phyloP scores from a whole-genome alignment of 2,329 filamentous ascomycete species.

The Fusarium sp. region DNA sequence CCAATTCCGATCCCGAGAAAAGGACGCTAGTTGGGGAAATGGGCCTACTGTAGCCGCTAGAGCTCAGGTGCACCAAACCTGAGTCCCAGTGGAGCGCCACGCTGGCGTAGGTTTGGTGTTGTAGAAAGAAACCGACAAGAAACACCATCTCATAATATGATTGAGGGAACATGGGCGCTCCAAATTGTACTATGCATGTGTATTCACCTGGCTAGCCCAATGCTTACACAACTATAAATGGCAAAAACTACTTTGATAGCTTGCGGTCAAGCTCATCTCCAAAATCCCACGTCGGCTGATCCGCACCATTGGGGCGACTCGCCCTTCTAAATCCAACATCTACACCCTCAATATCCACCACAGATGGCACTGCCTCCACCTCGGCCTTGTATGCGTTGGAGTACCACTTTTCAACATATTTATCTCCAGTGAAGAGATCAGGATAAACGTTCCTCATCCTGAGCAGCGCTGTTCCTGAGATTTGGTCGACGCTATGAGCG shows the following conservation, averaged over 20 bases:
- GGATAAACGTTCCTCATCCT: slow-evolving; percentile 50
- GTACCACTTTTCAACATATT: slow-evolving; percentile 44
- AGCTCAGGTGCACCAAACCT: neutral
- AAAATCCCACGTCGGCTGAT: slow-evolving; percentile 70
- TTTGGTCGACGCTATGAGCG: slow-evolving; percentile 75
- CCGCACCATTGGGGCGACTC: slow-evolving; percentile 68
- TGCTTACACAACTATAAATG: neutral
- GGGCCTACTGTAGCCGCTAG: slow-evolving; percentile 3
- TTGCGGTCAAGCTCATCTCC: slow-evolving; percentile 30
- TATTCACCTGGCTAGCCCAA: neutral
- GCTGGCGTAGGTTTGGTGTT: too few relatives aligned
- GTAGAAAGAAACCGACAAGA: neutral
- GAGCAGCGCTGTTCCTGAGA: slow-evolving; percentile 71
- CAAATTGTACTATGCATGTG: neutral
- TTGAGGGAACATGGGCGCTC: neutral
- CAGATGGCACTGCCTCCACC: slow-evolving; percentile 61
- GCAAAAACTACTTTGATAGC: slow-evolving; percentile 10
- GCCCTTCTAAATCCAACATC: slow-evolving; percentile 60
- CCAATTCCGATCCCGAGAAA: slow-evolving; percentile 26
- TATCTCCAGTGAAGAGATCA: slow-evolving; percentile 29
- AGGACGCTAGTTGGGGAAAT: neutral
- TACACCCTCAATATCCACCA: slow-evolving; percentile 61
- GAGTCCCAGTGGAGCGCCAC: neutral
- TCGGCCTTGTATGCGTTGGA: slow-evolving; percentile 45
- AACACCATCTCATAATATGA: neutral